phyloP scores from a whole-genome alignment of 139 green algal species.

The Haematococcus lacustris region DNA sequence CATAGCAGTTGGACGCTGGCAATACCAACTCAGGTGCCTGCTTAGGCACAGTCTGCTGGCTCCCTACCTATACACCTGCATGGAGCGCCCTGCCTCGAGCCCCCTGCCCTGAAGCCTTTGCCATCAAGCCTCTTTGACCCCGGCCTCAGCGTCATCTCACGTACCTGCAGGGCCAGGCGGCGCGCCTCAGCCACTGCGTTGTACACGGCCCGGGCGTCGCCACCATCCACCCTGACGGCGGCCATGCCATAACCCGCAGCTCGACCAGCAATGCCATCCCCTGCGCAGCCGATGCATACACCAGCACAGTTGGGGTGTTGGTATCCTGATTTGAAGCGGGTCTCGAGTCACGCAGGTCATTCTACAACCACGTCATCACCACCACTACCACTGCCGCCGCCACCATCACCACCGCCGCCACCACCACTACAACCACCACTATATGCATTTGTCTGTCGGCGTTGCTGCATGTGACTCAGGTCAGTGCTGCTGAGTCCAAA shows the following conservation, averaged over 20 bases:
- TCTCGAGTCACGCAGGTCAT: too few relatives aligned
- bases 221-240: slow-evolving; percentile 79
- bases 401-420: too few relatives aligned
- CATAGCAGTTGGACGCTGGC: neutral
- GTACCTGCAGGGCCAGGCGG: slow-evolving; percentile 17
- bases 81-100: neutral
- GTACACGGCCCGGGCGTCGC: slow-evolving; percentile 80
- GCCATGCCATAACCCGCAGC: slow-evolving; percentile 74
- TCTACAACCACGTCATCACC: too few relatives aligned
- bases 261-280: slow-evolving; percentile 78
- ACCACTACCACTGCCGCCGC: too few relatives aligned
- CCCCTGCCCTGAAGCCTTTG: too few relatives aligned
- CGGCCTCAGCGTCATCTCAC: too few relatives aligned
- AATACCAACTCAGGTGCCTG: neutral
- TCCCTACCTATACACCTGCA: neutral
- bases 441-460: too few relatives aligned
- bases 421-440: too few relatives aligned
- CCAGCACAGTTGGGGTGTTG: too few relatives aligned
- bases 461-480: too few relatives aligned
- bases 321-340: too few relatives aligned
- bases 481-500: too few relatives aligned
- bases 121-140: neutral
- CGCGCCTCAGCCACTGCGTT: slow-evolving; percentile 56
- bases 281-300: slow-evolving; percentile 77
- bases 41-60: neutral